Base-by-base conservation (phyloP, 305 asterid genomes). In the Coffea humblotiana region DNA sequence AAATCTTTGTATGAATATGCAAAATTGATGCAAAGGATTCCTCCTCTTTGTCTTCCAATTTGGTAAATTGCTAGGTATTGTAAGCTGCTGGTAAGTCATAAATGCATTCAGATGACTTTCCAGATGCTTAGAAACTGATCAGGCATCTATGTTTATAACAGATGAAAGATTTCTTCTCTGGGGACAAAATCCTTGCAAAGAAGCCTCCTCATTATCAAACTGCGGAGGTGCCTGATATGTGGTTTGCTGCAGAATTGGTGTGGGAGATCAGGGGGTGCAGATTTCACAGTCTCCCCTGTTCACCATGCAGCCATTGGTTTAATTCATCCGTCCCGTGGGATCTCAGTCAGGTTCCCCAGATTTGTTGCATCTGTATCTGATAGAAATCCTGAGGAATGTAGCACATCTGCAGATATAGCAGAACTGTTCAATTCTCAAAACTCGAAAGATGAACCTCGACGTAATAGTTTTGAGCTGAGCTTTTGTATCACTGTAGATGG, bases 221-320 rank as follows among this genome's bases (percentile, higher is more conserved):
- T 74, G 90, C 83, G n/a, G 98, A 94, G 88, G 91, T 75, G 77
- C 91, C 98, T 0, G 94, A 92, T 81, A 82, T 92, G 89, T 94
- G 98, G 98, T 91, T 94, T 86, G 76, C 94, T 65, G 89, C 96
- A 1, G 93, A 92, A 85, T 76, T 94, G 25, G 97, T 92, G 14
- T 94, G 98, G 98, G 93, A 88, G 88, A 92, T 93, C 85, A 85
- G 85, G 88, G 88, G 98, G 98, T 23, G 93, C 98, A 5, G 98
- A 93, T 70, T 85, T 93, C 74, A 90, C 96, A 3, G 84, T 93
- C 18, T 93, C 98, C 1, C 97, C 97, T 15, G 94, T 91, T 78
- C 98, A 94, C 84, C 95, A 90, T 56, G 96, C 97, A 70, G 98
- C 97, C 74, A 85, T 91, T 52, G 97, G 96, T 25, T 79, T 92